phyloP scores from a whole-genome alignment of 441 rosid genomes.

The Populus hybrid region DNA sequence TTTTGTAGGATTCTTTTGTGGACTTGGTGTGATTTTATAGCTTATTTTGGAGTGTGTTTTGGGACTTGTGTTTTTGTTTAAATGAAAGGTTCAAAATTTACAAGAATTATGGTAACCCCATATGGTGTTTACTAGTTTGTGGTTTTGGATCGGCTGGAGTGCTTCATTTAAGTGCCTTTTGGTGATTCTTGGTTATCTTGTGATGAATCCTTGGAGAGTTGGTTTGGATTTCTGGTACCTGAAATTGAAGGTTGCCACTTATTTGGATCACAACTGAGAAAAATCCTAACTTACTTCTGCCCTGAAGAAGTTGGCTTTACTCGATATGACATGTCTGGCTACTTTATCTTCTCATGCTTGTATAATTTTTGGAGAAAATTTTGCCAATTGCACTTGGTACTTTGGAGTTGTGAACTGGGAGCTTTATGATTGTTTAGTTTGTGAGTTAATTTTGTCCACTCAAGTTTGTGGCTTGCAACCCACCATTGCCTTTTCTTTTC shows the following conservation, averaged over 20 bases:
- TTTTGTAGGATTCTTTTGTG: neutral
- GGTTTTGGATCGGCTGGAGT: neutral
- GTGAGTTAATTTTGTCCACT: no score
- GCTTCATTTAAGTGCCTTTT: neutral
- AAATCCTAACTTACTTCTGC: no score
- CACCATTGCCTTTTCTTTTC: no score
- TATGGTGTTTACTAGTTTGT: neutral
- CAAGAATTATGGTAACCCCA: neutral
- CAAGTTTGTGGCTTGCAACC: no score
- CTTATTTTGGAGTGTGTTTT: neutral
- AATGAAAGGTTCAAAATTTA: neutral
- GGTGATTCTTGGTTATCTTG: neutral
- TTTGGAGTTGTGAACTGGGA: neutral
- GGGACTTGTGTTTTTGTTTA: neutral
- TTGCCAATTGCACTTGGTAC: neutral
- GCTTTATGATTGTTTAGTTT: no score
- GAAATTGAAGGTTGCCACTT: neutral
- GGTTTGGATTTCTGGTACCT: neutral
- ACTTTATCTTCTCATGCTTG: neutral
- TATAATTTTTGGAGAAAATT: neutral
- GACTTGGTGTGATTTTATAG: neutral
- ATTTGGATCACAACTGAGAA: neutral
- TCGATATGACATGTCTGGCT: neutral
- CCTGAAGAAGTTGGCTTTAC: no score
- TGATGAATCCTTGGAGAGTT: neutral